These are phyloP conservation scores for Rhizopus stolonifer DNA, from an alignment of 371 early-diverging fungal genomes.

Conservation along the genomic window DNA sequence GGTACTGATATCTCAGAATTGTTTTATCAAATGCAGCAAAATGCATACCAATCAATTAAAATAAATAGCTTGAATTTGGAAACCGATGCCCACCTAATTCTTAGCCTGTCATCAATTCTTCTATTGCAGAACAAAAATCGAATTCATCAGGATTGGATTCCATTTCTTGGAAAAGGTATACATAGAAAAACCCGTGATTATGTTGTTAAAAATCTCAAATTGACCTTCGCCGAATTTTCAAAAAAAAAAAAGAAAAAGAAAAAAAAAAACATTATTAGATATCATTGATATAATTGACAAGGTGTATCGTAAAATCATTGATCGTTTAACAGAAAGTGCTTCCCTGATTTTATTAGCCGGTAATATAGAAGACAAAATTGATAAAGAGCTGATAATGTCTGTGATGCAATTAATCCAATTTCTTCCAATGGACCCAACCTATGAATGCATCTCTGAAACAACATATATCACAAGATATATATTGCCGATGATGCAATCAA, in stretches of 20 bases:
- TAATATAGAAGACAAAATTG: constrained; percentile 2
- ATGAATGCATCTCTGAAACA: constrained; percentile 10
- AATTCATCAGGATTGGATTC: constrained; percentile 2
- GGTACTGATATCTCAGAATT: constrained; percentile 4
- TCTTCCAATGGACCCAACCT: constrained; percentile 13
- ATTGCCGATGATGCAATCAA: constrained; percentile 11
- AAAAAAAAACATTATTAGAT: constrained; percentile 2
- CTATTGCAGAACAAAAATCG: constrained; percentile 4
- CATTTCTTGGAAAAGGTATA: constrained; percentile 5
- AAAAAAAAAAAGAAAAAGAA: too few relatives aligned
- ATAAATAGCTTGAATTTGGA: constrained; percentile 8
- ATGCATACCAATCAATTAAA: constrained; percentile 1
- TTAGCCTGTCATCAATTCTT: constrained; percentile 7
- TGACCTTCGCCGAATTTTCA: constrained; percentile 1
- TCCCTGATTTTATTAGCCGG: constrained; percentile 2
- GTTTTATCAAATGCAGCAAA: constrained; percentile 6
- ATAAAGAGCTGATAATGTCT: constrained; percentile 10
- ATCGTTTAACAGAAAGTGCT: constrained; percentile 2
- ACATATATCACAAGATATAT: constrained; percentile 16
- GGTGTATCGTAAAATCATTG: constrained; percentile 2
- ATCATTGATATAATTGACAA: background rate
- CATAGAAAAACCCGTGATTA: constrained; percentile 1
- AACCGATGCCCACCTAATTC: constrained; percentile 4
- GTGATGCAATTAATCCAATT: constrained; percentile 11
- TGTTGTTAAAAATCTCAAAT: constrained; percentile 4